Evolutionary conservation across 805 yeast species (phyloP), one percentile per base, ranked within the genome.

Genomic region (Ogataea angusta): DNA sequence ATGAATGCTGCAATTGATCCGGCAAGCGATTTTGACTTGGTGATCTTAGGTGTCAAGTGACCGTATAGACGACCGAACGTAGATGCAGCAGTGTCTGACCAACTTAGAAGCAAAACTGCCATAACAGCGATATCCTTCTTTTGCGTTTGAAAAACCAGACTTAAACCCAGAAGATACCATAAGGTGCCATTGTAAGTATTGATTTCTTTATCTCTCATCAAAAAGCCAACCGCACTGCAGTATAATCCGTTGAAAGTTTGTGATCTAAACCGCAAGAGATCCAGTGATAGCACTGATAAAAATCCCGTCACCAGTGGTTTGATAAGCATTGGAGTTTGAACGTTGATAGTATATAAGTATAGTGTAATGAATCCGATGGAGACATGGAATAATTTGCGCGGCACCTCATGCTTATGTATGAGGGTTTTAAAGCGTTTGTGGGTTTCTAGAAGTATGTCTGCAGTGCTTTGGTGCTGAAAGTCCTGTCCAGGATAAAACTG

Each of bases 71-170:
- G 74, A 28, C 99, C 99, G 56, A 90, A 66, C 0, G 96, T 87
- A 3, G 96, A 87, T 2, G 99, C 99, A 2, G 97, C 91, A 8
- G 98, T 88, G 59, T 93, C 99, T 5, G 95, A 89, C 98, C 98
- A 93, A 57, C 96, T 85, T 47, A 93, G 73, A 36, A 91, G 68
- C 49, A 89, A 70, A 3, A 89, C 79, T 16, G 95, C 72, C 68
- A 88, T 72, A 19, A 90, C 68, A 1, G 82, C 71, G 35, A 93
- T 80, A 56, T 93, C 99, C 64, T 88, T 87, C 10, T 91, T 80
- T 53, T 79, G 82, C 16, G 79, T 62, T 1, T 72, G 47, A 54
- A 89, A 85, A 8, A 89, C 87, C 48, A 87, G 66, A 18, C 78
- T 67, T 33, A 88, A 66, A 5, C 99, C 99, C 2, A 85, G 68